Conservation (phyloP, 2,329 filamentous ascomycete genomes). For the Cercospora nicotianae region DNA sequence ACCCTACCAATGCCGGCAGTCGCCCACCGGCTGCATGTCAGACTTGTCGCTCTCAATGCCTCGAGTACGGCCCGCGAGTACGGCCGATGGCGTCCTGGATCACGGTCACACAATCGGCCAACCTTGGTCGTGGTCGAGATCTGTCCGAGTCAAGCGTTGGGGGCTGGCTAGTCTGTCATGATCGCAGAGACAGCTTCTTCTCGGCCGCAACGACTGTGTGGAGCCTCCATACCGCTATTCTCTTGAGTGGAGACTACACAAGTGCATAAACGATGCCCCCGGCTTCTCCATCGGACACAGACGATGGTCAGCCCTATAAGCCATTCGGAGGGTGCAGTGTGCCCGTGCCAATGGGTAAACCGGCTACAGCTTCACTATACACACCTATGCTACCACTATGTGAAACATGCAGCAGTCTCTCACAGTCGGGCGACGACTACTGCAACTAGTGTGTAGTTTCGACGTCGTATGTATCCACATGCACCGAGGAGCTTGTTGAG, state of each 20-base stretch:
- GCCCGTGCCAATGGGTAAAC: background rate
- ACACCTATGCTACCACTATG: background rate
- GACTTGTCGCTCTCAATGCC: background rate
- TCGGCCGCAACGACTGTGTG: background rate
- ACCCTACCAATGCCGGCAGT: background rate
- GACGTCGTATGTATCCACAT: background rate
- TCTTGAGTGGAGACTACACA: background rate
- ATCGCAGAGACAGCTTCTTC: background rate
- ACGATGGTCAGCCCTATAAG: background rate
- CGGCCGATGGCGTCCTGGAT: background rate
- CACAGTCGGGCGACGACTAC: background rate
- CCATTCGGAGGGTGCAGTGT: background rate
- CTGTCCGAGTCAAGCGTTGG: background rate
- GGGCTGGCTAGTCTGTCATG: background rate
- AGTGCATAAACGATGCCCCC: background rate
- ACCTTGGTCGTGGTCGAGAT: background rate
- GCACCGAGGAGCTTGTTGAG: background rate
- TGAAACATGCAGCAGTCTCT: constrained; percentile 5
- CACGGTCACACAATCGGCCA: background rate
- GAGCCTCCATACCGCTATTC: background rate
- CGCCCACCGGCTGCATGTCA: background rate
- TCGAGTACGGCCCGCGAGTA: background rate
- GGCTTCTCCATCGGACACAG: background rate
- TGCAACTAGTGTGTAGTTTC: background rate
- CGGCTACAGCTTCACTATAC: background rate